These are phyloP conservation scores for Triticum monococcum DNA, from an alignment of 176 grass and related monocot genomes.

Conservation along the genomic window DNA sequence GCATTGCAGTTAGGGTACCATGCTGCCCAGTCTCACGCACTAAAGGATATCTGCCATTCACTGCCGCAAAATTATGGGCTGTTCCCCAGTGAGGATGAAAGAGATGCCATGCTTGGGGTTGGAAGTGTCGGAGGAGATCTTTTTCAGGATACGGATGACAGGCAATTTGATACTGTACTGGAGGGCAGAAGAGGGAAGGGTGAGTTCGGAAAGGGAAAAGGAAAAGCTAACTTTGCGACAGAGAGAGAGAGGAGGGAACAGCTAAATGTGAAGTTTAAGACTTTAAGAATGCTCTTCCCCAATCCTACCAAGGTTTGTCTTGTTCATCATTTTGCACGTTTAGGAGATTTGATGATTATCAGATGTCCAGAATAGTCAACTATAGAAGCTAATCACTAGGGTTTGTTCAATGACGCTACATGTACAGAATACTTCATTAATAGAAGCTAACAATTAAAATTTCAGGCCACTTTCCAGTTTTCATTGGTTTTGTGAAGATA, in stretches of 20 bases:
- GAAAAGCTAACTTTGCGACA: slow-evolving; percentile 75
- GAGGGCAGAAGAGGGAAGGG: slow-evolving; percentile 50
- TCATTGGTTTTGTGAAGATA: background rate
- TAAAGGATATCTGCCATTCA: slow-evolving; percentile 61
- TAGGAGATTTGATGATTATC: slow-evolving; percentile 1
- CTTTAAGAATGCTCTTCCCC: slow-evolving; percentile 64
- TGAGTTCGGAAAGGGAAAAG: slow-evolving; percentile 51
- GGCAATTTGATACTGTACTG: slow-evolving; percentile 43
- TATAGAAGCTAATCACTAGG: background rate
- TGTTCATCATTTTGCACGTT: slow-evolving; percentile 29
- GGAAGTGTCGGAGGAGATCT: slow-evolving; percentile 42
- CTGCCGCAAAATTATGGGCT: slow-evolving; percentile 66
- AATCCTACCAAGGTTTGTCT: slow-evolving; percentile 80
- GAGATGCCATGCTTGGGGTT: slow-evolving; percentile 48
- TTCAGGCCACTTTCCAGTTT: background rate
- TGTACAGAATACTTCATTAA: background rate
- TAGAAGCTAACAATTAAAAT: background rate
- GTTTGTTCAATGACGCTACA: background rate
- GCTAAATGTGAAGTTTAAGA: slow-evolving; percentile 84
- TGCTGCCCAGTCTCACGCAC: slow-evolving; percentile 47
- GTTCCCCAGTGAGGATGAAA: slow-evolving; percentile 64
- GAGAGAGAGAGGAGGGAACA: slow-evolving; percentile 91
- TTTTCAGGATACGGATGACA: slow-evolving; percentile 70
- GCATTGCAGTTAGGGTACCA: slow-evolving; percentile 42
- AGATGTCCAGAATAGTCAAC: background rate